Conservation (phyloP, 495 filamentous ascomycete species). For the Annulohypoxylon nitens region DNA sequence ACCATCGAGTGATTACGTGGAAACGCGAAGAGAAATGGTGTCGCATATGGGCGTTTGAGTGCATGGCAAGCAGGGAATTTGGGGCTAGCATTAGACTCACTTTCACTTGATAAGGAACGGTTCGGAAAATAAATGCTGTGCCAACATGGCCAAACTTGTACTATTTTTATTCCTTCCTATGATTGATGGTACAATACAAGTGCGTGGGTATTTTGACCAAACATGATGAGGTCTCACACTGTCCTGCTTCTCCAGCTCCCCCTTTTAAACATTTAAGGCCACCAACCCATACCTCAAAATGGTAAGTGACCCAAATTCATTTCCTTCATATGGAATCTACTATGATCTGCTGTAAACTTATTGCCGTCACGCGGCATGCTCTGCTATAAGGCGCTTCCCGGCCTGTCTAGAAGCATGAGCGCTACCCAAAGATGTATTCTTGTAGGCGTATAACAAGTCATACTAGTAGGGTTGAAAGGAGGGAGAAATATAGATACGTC, state of each 20-base stretch:
- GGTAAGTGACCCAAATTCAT: background rate
- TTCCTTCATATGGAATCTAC: background rate
- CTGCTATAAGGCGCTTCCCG: background rate
- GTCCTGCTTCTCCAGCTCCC: background rate
- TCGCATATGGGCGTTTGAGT: slow-evolving; percentile 39
- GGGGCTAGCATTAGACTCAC: slow-evolving; percentile 44
- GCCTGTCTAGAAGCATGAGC: background rate
- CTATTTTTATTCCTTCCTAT: background rate
- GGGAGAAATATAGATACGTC: background rate
- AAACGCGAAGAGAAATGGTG: slow-evolving; percentile 13
- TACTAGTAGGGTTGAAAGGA: background rate
- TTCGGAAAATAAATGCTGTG: slow-evolving; percentile 38
- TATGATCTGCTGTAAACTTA: background rate
- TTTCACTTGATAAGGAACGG: slow-evolving; percentile 39
- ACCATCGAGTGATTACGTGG: slow-evolving; percentile 44
- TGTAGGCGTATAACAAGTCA: too few relatives aligned
- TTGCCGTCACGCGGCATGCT: background rate
- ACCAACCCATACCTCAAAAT: background rate
- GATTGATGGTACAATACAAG: background rate
- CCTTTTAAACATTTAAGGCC: background rate
- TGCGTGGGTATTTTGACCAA: background rate
- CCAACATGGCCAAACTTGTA: slow-evolving; percentile 6
- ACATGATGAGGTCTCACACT: too few relatives aligned
- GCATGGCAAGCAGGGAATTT: slow-evolving; percentile 38
- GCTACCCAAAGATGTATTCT: background rate